These are phyloP conservation scores for Gossypium stocksii DNA, from an alignment of 345 rosid species.

Conservation along the genomic window DNA sequence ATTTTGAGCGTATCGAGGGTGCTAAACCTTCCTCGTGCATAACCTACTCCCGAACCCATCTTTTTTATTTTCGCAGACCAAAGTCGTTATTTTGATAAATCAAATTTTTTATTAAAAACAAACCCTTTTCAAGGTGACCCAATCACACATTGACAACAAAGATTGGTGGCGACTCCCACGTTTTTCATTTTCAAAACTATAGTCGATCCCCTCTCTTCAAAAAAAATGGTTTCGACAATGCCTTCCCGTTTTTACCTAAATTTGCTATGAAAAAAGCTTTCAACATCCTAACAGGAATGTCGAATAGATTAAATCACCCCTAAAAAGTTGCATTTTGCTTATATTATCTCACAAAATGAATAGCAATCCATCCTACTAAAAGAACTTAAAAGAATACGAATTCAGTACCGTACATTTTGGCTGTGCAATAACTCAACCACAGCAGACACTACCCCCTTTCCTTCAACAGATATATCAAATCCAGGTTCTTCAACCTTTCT, in stretches of 20 bases:
- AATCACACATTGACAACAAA: too few species aligned
- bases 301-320: background rate
- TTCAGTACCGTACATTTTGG: slow-evolving; percentile 31
- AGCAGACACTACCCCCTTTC: slow-evolving; percentile 85
- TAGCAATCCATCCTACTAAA: background rate
- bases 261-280: background rate
- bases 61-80: too few species aligned
- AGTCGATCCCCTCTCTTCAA: too few species aligned
- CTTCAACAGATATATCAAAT: slow-evolving; percentile 67
- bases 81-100: too few species aligned
- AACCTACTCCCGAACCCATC: too few species aligned
- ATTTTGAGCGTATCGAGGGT: too few species aligned
- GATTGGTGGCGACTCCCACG: too few species aligned
- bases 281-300: background rate
- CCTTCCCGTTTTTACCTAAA: background rate
- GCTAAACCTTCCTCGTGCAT: too few species aligned
- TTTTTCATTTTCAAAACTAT: too few species aligned
- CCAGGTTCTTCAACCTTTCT: slow-evolving; percentile 87
- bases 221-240: too few species aligned
- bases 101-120: too few species aligned
- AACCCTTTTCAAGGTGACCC: too few species aligned
- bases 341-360: background rate
- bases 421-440: slow-evolving; percentile 73
- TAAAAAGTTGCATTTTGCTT: background rate
- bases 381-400: background rate